Evolutionary conservation across 2,329 filamentous ascomycete genomes (phyloP).

Genomic region (Apiospora aurea): DNA sequence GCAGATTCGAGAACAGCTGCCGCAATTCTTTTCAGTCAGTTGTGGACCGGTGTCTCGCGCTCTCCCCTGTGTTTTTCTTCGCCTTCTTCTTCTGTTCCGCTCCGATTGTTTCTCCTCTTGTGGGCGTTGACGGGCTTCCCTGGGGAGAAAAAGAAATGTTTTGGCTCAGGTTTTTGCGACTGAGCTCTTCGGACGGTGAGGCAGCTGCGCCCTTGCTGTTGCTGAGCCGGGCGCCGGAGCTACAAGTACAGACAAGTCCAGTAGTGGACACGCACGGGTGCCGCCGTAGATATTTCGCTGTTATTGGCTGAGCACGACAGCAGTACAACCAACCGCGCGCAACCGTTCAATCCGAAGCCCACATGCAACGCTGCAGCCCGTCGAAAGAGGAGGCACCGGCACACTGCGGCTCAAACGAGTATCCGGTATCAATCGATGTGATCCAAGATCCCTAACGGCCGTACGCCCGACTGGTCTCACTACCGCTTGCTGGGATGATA

Average conservation of each 20-base stretch:
- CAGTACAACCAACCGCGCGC: not conserved
- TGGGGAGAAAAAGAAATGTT: not conserved
- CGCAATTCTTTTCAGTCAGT: not conserved
- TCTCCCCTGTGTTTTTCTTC: not conserved
- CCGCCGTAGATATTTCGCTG: not conserved
- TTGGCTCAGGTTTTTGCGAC: conserved; percentile 10
- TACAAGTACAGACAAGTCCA: not conserved
- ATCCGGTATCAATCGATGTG: not conserved
- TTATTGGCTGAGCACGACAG: not conserved
- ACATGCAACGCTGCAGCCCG: conserved; percentile 2
- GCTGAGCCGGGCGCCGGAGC: conserved; percentile 3
- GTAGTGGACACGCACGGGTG: conserved; percentile 16
- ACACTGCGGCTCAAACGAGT: not conserved
- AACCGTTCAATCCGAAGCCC: conserved; percentile 12
- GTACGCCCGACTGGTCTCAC: not conserved
- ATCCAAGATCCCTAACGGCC: conserved; percentile 1
- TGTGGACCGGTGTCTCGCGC: conserved; percentile 15
- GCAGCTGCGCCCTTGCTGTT: not conserved
- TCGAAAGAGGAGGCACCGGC: not conserved
- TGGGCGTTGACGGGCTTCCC: not conserved
- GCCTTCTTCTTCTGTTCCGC: not conserved
- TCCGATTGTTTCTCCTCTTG: not conserved
- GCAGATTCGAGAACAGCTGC: conserved; percentile 14
- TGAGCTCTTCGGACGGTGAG: not conserved
- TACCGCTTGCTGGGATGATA: not conserved